These are phyloP conservation scores for Coemansia sp. DNA, from an alignment of 192 early-diverging fungal genomes.

Conservation along the genomic window DNA sequence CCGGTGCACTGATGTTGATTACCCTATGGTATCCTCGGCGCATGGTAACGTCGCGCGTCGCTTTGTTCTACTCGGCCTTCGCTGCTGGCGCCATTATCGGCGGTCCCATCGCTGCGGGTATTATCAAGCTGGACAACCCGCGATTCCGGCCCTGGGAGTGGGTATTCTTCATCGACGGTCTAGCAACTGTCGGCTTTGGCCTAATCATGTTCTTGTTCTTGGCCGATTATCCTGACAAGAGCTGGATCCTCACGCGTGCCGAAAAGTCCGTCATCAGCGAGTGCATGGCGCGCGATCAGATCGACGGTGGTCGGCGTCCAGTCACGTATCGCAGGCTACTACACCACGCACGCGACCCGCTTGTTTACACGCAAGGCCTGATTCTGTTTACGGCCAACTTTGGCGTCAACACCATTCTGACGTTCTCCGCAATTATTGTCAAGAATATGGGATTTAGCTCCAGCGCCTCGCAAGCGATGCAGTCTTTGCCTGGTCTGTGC, in stretches of 20 bases:
- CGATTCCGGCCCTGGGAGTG: conserved; percentile 42
- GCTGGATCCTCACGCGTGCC: conserved; percentile 31
- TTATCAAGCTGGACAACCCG: conserved; percentile 39
- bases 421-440: conserved; percentile 45
- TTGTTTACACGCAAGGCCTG: conserved; percentile 38
- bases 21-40: conserved; percentile 51
- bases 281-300: conserved; percentile 36
- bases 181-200: conserved; percentile 39
- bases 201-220: conserved; percentile 35
- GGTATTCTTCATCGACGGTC: conserved; percentile 53
- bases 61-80: conserved; percentile 49
- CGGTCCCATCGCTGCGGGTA: conserved; percentile 46
- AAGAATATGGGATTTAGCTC: conserved; percentile 41
- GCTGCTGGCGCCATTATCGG: conserved; percentile 43
- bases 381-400: conserved; percentile 47
- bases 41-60: conserved; percentile 47
- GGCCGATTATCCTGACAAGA: conserved; percentile 45
- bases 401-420: conserved; percentile 51
- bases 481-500: conserved; percentile 45
- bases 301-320: conserved; percentile 34
- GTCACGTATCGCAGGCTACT: conserved; percentile 30
- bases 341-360: conserved; percentile 26
- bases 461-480: conserved; percentile 44
- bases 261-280: conserved; percentile 37
- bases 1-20: conserved; percentile 48